Base-by-base conservation (phyloP, 176 grass and related monocot species). In the Juncus inflexus region DNA sequence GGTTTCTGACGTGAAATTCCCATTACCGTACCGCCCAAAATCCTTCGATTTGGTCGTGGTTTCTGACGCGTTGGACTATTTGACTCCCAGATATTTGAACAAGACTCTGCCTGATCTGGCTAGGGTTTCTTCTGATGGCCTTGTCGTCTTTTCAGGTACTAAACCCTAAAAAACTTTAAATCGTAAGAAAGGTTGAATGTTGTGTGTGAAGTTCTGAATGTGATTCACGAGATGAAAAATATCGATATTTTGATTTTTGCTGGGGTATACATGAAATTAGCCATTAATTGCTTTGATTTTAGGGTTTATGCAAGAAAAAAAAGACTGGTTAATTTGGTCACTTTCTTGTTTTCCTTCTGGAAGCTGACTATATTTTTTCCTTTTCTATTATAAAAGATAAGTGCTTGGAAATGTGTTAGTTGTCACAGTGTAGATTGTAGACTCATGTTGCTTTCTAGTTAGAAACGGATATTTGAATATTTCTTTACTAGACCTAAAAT, bases 21-120 rank as follows among this genome's bases (percentile, higher is more conserved):
- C 83, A 71, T 83, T 99, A 79, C 94, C 94, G 15, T 99, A 99
- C 83, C 86, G 83, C 35, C 75, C 80, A 80, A 76, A 99, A 84
- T 99, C 88, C 65, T 99, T 99, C 79, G 88, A 79, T 73, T 87
- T 99, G 77, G 94, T 99, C 70, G 67, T 99, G 3, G 85, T 99
- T 14, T 99, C 88, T 71, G 94, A 99, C 72, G 85, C 94, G 42
- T 74, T 99, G 65, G 94, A 92, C 86, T 99, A 92, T 58, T 64
- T 99, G 67, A 87, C 94, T 50, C 85, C 80, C 71, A 99, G 67
- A 80, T 99, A 99, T 80, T 82, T 99, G 74, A 99, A 99, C 75
- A 99, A 76, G 76, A 99, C 94, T 11, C 83, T 99, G 76, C 94
- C 85, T 40, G 94, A 99, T 69, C 69, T 92, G 52, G 94, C 89